phyloP scores from a whole-genome alignment of 2,329 filamentous ascomycete genomes.

The Penicillium thymicola region DNA sequence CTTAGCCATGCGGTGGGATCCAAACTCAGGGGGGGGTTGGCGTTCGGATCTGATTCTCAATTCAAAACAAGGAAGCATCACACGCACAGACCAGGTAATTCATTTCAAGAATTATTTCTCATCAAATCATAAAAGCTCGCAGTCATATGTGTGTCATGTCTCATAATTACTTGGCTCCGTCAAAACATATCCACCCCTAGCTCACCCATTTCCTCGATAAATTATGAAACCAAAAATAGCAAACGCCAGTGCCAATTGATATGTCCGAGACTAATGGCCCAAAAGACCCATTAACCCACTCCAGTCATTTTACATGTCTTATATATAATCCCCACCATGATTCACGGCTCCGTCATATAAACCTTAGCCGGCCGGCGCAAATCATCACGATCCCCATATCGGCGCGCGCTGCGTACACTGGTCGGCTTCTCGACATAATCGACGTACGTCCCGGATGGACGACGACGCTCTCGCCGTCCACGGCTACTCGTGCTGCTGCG shows the following conservation, averaged over 20 bases:
- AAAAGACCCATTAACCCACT: not conserved
- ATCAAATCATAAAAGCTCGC: not conserved
- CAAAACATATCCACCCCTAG: not conserved
- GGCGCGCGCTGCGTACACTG: conserved; percentile 22
- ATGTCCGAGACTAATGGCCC: not conserved
- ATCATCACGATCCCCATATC: conserved; percentile 24
- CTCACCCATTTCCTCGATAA: not conserved
- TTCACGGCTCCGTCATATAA: conserved; percentile 56
- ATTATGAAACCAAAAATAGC: not conserved
- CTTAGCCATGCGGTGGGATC: not conserved
- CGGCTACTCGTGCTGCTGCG: conserved; percentile 12
- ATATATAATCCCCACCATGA: not conserved
- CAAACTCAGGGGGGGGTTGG: not conserved
- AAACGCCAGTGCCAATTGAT: conserved; percentile 3
- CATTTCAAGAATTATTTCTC: not conserved
- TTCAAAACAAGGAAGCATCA: not conserved
- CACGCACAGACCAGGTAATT: not conserved
- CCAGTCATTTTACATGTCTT: not conserved
- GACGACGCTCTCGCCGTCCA: conserved; percentile 19
- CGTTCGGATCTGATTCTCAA: not conserved
- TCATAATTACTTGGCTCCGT: conserved; percentile 1
- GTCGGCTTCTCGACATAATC: conserved; percentile 34
- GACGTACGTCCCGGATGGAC: conserved; percentile 25
- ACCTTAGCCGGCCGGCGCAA: conserved; percentile 37
- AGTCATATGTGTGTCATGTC: conserved; percentile 2